Evolutionary conservation across 1,139 yeast species (phyloP), one percentile per base, ranked within the genome.

Genomic region (Pichia sp.): DNA sequence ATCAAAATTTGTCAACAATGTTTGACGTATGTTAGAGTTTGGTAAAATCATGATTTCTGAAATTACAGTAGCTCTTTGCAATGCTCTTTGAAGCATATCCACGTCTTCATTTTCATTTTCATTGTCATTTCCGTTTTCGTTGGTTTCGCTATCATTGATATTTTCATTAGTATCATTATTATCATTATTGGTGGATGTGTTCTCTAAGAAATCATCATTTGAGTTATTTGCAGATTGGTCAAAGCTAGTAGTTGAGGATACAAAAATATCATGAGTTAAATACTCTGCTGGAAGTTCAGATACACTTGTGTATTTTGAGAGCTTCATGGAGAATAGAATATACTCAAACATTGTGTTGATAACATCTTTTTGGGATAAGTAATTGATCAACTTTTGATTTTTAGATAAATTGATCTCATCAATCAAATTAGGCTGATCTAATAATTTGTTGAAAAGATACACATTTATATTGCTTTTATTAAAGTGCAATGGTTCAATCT

Each of bases 341-440:
- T 85, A 78, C 49, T 82, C 82, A 40, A 89, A 85, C 64, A 92
- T 76, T 63, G 81, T 77, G 43, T 76, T 73, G 65, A 90, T 72
- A 5, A 87, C 85, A 40, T 79, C 80, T 41, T 85, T 87, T 59
- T 87, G 87, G 48, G 96, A 77, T 56, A 92, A 74, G 67, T 85
- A 90, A 68, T 85, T 90, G 59, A 90, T 77, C 54, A 92, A 77
- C 70, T 85, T 82, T 49, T 90, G 82, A 68, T 92, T 92, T 62
- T 95, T 90, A 47, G 90, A 81, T 65, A 86, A 76, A 46, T 64
- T 68, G 47, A 92, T 76, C 68, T 92, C 97, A 63, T 90, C 96
- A 36, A 90, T 74, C 58, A 92, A 73, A 64, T 90, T 96, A 57
- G 84, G 90, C 66, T 92, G 97, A 66, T 90, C 96, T 59, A 92